Evolutionary conservation across 495 filamentous ascomycete genomes (phyloP).

Genomic region (Thozetella sp.): DNA sequence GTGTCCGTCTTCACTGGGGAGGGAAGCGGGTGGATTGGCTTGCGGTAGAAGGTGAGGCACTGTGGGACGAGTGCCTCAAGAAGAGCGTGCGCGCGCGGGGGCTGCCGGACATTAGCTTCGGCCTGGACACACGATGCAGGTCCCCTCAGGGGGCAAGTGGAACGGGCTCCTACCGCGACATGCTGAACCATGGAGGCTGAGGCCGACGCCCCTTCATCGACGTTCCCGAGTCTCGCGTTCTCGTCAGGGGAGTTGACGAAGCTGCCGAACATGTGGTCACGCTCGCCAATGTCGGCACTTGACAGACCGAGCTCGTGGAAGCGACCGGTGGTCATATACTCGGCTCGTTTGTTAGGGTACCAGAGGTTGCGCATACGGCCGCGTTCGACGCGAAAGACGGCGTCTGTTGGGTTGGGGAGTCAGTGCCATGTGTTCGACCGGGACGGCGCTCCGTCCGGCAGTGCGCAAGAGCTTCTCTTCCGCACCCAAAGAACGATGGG

Average conservation of each 20-base stretch:
- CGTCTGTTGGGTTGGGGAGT: too few species aligned
- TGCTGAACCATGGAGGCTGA: neutral
- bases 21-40: slow-evolving; percentile 31
- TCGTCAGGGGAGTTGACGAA: slow-evolving; percentile 7
- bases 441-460: too few species aligned
- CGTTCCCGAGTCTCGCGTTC: too few species aligned
- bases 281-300: slow-evolving; percentile 38
- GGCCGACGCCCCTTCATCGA: too few species aligned
- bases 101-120: slow-evolving; percentile 10
- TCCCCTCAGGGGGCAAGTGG: neutral
- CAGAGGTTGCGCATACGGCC: slow-evolving; percentile 51
- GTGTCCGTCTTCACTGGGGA: neutral
- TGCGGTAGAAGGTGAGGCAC: slow-evolving; percentile 87
- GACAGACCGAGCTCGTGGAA: slow-evolving; percentile 39
- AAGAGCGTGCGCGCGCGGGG: slow-evolving; percentile 69
- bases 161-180: neutral
- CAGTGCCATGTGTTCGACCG: too few species aligned
- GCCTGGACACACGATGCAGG: slow-evolving; percentile 3
- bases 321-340: slow-evolving; percentile 44
- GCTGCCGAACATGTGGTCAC: slow-evolving; percentile 34
- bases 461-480: too few species aligned
- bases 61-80: slow-evolving; percentile 88
- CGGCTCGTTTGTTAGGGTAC: slow-evolving; percentile 41
- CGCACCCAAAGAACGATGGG: too few species aligned
- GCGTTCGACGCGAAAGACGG: slow-evolving; percentile 43